phyloP scores from a whole-genome alignment of 1,284 basidiomycete genomes.

The Meira miltonrushii region DNA sequence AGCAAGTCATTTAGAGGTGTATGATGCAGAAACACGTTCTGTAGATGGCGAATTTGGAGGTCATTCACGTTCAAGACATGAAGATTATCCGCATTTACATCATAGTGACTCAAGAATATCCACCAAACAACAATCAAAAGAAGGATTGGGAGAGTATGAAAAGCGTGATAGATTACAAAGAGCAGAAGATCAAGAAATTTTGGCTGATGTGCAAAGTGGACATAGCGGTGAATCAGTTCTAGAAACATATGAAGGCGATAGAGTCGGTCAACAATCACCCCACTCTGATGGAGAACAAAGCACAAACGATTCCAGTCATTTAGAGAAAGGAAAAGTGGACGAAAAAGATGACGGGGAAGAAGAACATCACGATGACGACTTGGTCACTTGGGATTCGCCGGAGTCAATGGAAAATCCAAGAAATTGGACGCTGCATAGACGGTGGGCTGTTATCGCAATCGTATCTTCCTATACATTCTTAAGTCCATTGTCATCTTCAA shows the following conservation, averaged over 20 bases:
- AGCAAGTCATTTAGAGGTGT: conserved; percentile 6
- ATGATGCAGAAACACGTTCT: conserved; percentile 10
- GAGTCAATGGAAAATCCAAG: conserved; percentile 64
- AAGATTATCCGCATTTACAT: not conserved
- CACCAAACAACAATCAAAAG: not conserved
- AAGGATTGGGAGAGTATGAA: not conserved
- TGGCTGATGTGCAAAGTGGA: not conserved
- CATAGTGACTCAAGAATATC: not conserved
- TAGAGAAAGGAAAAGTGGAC: not conserved
- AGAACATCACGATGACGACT: conserved; percentile 22
- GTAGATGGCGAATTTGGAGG: conserved; percentile 11
- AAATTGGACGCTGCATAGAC: conserved; percentile 63
- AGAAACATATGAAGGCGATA: conserved; percentile 2
- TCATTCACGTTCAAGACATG: not conserved
- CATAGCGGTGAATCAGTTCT: conserved; percentile 4
- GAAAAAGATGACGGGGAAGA: not conserved
- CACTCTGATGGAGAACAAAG: not conserved
- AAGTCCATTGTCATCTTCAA: conserved; percentile 38
- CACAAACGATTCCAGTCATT: not conserved
- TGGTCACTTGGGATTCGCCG: conserved; percentile 63
- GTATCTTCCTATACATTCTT: conserved; percentile 42
- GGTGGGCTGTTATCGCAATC: conserved; percentile 61
- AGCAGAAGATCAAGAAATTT: conserved; percentile 8
- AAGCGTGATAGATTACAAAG: not conserved
- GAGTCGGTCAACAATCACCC: too few species aligned